phyloP scores from a whole-genome alignment of 306 rosid genomes.

The Sindora glabra region DNA sequence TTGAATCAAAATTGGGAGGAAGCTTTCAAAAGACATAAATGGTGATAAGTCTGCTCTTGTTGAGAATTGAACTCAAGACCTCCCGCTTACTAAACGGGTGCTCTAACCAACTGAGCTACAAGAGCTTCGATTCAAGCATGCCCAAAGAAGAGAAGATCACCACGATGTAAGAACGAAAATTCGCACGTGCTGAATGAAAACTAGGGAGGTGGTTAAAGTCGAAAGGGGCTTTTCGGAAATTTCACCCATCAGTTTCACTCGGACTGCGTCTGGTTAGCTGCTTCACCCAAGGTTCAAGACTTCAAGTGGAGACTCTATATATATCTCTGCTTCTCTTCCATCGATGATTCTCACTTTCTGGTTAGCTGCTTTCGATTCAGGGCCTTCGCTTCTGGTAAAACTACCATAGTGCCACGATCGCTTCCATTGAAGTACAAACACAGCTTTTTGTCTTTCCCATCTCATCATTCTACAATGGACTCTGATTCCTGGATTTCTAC shows the following conservation, averaged over 20 bases:
- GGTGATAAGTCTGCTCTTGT: constrained; percentile 26
- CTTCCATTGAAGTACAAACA: not conserved
- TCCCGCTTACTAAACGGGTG: constrained; percentile 71
- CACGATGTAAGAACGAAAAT: no score
- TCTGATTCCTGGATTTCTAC: constrained; percentile 54
- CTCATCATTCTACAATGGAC: constrained; percentile 28
- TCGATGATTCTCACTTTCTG: constrained; percentile 20
- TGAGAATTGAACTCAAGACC: constrained; percentile 73
- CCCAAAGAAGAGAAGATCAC: no score
- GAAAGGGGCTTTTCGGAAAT: constrained; percentile 8
- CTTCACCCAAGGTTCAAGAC: no score
- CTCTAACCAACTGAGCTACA: constrained; percentile 74
- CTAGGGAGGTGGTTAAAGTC: not conserved
- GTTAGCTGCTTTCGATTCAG: not conserved
- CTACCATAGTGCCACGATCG: not conserved
- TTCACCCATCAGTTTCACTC: not conserved
- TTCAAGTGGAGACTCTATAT: constrained; percentile 22
- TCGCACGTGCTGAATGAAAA: no score
- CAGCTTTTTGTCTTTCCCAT: not conserved
- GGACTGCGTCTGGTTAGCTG: not conserved
- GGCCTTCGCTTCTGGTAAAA: not conserved
- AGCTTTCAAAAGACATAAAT: no score
- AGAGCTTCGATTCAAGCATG: constrained; percentile 13
- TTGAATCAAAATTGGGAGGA: no score
- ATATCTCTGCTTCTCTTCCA: not conserved